Base-by-base conservation (phyloP, 148 eudicot species). In the Beta vulgaris region DNA sequence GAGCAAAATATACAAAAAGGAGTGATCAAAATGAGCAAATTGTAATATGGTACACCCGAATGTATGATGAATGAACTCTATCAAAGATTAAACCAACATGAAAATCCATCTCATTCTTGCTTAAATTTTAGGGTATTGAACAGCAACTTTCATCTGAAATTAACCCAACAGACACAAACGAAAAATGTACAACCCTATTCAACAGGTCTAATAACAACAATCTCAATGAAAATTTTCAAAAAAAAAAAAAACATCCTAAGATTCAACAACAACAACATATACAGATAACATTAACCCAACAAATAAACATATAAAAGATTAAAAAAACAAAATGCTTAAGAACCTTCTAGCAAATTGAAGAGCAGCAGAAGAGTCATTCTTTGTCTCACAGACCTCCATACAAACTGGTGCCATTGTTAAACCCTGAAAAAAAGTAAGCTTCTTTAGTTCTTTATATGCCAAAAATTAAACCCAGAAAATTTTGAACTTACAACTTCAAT, bases 291-390 rank as follows among this genome's bases (percentile, higher is more conserved):
- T 65, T 4, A 26, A 29, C n/a, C 37, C 8, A 9, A 36, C 11
- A 36, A n/a, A 36, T 15, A 31, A 7, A 9, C 14, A 39, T 43
- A 44, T 7, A 62, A n/a, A 21, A 19, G 42, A 11, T 6, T 7
- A 10, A 25, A 32, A 37, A 19, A 36, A 32, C 18, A 25, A 63
- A 19, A 19, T 26, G 4, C 18, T 49, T 15, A 2, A 39, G 6
- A 39, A 81, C 83, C 83, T 81, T 81, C 83, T 76, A 39, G 83
- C 83, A 72, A 72, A 76, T 26, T 73, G 60, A 26, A 81, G 77
- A 34, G 0, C 8, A 16, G 77, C 69, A 57, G 49, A 12, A 18
- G 72, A 64, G 21, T 72, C 69, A 54, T 76, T 36, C 13, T 66
- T 67, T 32, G 68, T 28, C 40, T 72, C 49, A 36, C 72, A 72